Conservation (phyloP, 257 asterid species). For the Echites panduratus region DNA sequence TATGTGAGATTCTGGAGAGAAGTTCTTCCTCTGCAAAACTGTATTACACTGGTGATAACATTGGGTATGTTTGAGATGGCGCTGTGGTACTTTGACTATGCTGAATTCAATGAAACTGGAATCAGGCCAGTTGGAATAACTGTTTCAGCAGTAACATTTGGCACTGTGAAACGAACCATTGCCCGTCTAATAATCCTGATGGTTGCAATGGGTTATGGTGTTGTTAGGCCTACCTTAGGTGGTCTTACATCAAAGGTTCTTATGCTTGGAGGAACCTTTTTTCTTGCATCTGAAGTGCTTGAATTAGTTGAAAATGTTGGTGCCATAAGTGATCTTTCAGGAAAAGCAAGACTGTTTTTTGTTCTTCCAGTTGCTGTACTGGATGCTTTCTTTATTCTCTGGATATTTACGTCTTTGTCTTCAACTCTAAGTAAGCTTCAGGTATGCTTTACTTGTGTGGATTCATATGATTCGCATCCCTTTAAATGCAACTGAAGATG, state of each 20-base stretch:
- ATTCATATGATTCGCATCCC: neutral
- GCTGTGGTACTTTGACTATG: conserved; percentile 92
- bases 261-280: conserved; percentile 85
- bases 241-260: conserved; percentile 92
- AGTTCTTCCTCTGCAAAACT: conserved; percentile 82
- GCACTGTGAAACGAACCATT: conserved; percentile 79
- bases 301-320: conserved; percentile 90
- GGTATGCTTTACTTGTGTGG: conserved; percentile 39
- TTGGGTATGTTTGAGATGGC: conserved; percentile 94
- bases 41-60: conserved; percentile 78
- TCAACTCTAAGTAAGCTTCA: conserved; percentile 90
- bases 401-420: conserved; percentile 89
- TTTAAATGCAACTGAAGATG: neutral
- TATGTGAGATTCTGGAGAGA: conserved; percentile 90
- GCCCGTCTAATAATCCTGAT: conserved; percentile 71
- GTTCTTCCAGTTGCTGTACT: conserved; percentile 87
- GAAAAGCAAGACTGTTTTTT: conserved; percentile 79
- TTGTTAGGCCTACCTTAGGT: conserved; percentile 90
- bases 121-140: conserved; percentile 82
- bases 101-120: conserved; percentile 84
- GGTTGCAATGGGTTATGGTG: conserved; percentile 98
- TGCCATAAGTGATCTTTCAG: conserved; percentile 81
- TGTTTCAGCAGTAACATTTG: conserved; percentile 93
- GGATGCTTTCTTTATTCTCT: conserved; percentile 94
- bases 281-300: conserved; percentile 79